These are phyloP conservation scores for Aspergillus diversus DNA, from an alignment of 495 filamentous ascomycete genomes.

Conservation along the genomic window DNA sequence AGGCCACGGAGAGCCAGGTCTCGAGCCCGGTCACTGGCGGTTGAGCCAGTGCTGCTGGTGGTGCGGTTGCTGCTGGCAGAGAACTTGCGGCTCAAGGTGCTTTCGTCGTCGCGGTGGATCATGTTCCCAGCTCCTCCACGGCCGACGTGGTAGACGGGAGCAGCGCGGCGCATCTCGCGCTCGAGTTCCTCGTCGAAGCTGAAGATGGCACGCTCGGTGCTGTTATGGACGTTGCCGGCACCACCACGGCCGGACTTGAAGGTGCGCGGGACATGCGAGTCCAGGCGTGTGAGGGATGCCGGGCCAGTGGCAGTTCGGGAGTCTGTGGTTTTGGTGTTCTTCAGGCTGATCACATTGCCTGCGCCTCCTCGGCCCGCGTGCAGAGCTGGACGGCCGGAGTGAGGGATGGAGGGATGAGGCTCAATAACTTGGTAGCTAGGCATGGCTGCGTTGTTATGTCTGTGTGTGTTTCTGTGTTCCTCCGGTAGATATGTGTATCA, in stretches of 20 bases:
- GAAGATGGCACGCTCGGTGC: conserved; percentile 71
- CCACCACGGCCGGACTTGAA: conserved; percentile 87
- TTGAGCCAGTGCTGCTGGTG: conserved; percentile 44
- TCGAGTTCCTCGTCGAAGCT: conserved; percentile 92
- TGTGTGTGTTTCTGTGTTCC: too few relatives aligned
- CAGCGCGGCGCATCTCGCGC: conserved; percentile 63
- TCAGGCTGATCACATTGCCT: conserved; percentile 77
- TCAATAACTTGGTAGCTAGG: conserved; percentile 72
- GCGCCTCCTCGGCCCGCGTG: conserved; percentile 86
- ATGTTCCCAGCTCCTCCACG: conserved; percentile 89
- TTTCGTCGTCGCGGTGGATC: conserved; percentile 45
- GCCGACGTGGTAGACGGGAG: conserved; percentile 79
- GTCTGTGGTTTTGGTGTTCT: conserved; percentile 62
- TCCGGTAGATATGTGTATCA: too few relatives aligned
- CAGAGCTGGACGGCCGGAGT: conserved; percentile 60
- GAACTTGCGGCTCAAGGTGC: conserved; percentile 43
- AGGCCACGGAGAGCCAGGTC: conserved; percentile 46
- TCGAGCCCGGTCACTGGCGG: conserved; percentile 43
- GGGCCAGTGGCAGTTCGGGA: conserved; percentile 56
- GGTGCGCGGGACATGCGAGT: conserved; percentile 44
- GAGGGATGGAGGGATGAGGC: conserved; percentile 73
- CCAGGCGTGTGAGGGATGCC: conserved; percentile 51
- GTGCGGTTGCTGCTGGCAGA: conserved; percentile 42
- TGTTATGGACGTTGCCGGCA: conserved; percentile 80
- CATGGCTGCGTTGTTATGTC: conserved; percentile 23